A percentile compares a stretch with the other conserved stretches of the same genome.
Evolutionary conservation across 257 asterid genomes (phyloP).

Genomic region (Verbascum thapsus): DNA sequence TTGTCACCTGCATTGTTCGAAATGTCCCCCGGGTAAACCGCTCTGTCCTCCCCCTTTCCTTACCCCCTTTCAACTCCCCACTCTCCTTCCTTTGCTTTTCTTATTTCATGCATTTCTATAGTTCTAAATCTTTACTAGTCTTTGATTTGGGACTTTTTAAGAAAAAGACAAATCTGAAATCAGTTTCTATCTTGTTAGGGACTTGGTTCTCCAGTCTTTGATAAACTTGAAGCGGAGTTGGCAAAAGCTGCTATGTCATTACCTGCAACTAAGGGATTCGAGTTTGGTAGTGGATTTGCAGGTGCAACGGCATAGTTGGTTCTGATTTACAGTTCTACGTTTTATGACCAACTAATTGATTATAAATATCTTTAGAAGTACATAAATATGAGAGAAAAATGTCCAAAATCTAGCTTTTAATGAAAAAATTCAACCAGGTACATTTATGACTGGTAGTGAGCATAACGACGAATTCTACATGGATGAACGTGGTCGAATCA

Average conservation of each 20-base stretch:
- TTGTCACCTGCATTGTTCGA: conserved; percentile 95
- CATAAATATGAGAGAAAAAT: neutral
- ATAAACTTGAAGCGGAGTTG: conserved; percentile 97
- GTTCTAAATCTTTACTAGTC: conserved; percentile 10
- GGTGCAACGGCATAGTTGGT: conserved; percentile 46
- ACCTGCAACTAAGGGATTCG: conserved; percentile 98
- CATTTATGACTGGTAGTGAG: conserved; percentile 96
- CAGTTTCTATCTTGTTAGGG: conserved; percentile 56
- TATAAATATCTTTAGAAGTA: conserved; percentile 8
- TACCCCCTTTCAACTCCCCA: conserved; percentile 1
- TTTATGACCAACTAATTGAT: conserved; percentile 16
- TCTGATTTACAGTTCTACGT: conserved; percentile 14
- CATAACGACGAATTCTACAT: conserved; percentile 91
- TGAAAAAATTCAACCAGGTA: conserved; percentile 57
- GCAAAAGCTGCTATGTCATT: conserved; percentile 91
- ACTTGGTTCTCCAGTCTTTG: conserved; percentile 96
- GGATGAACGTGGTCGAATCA: conserved; percentile 70
- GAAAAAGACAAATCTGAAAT: conserved; percentile 21
- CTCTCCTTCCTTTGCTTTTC: conserved; percentile 14
- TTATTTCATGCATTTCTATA: neutral
- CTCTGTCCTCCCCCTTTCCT: conserved; percentile 4
- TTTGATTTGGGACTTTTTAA: conserved; percentile 18
- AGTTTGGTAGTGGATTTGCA: conserved; percentile 94
- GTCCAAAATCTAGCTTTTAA: conserved; percentile 28
- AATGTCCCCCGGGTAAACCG: conserved; percentile 79